Percentiles rank a stretch among this genome's conserved stretches.
phyloP scores from a whole-genome alignment of 352 stramenopile species.

The Globisporangium paddicum region DNA sequence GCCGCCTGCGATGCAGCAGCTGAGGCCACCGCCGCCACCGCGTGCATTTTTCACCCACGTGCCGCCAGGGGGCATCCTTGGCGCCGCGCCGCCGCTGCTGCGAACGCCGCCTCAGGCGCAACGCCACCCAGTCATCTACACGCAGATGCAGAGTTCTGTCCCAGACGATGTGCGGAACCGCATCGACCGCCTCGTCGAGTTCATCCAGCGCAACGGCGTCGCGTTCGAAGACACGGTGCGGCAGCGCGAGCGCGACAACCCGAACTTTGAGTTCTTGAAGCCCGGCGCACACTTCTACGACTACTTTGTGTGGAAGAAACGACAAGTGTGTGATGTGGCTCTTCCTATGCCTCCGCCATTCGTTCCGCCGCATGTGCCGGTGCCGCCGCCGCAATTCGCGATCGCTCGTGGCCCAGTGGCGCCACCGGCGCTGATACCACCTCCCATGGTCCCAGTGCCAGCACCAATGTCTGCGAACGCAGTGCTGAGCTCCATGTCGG shows the following conservation, averaged over 20 bases:
- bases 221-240: constrained; percentile 46
- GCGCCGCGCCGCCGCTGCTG: background rate
- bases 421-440: background rate
- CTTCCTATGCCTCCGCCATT: background rate
- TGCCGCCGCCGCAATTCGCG: constrained; percentile 4
- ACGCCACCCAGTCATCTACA: too few species aligned
- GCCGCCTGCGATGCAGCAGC: background rate
- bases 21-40: constrained; percentile 4
- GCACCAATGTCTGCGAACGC: background rate
- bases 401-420: background rate
- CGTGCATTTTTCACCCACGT: constrained; percentile 10
- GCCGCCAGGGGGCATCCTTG: constrained; percentile 2
- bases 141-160: constrained; percentile 14
- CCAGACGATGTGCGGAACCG: constrained; percentile 39
- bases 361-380: background rate
- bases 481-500: constrained; percentile 22
- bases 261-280: constrained; percentile 49
- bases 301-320: constrained; percentile 52
- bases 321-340: constrained; percentile 16
- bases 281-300: constrained; percentile 36
- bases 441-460: background rate
- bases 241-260: constrained; percentile 43
- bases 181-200: constrained; percentile 57
- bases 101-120: constrained; percentile 6
- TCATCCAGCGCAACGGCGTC: constrained; percentile 48